Base-by-base conservation (phyloP, 2,329 filamentous ascomycete genomes). In the Sporothrix schenckii region DNA sequence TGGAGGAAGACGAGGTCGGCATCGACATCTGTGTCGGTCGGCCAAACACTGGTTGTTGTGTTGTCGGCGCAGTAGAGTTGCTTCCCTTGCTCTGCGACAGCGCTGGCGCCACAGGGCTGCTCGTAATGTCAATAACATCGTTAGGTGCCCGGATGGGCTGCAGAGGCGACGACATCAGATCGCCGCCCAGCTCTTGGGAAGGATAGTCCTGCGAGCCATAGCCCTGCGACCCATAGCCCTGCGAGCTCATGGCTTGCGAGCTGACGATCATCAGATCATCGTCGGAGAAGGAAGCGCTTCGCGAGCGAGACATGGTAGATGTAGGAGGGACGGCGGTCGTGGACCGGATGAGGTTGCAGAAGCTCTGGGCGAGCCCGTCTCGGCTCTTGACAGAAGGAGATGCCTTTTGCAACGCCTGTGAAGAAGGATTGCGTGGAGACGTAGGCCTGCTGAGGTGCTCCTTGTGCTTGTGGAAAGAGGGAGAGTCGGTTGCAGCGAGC, bases 81-180 rank as follows among this genome's bases (percentile, higher is more conserved):
- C 7, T 34, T 49, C 24, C 27, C 39, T 71, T 69, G 69, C 63
- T 68, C 14, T 67, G 21, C 24, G 67, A 34, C 16, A 68, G 21
- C 2, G 68, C 71, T 2, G 61, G 56, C 11, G 52, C 56, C 0
- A 66, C 72, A 5, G 76, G 77, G 69, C 78, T 80, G 73, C 74
- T 69, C 16, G 77, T 73, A 41, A 80, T 74, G 69, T 78, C 76
- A 68, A 77, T 73, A 41, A 77, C 71, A 41, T 77, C 77, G 69
- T 77, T 74, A 71, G 77, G 79, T 34, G 75, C 75, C n/a, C 76
- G 76, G 61, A 77, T 77, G 21, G 84, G 80, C 75, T 75, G 83
- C 76, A 76, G 77, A 49, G 79, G 82, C 77, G 72, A 66, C 27
- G 68, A 49, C 66, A 67, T 70, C 3, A 71, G 19, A 27, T 19